A percentile compares a stretch with the other conserved stretches of the same genome.
Evolutionary conservation across 805 yeast species (phyloP).

Genomic region (Nakazawaea populi): DNA sequence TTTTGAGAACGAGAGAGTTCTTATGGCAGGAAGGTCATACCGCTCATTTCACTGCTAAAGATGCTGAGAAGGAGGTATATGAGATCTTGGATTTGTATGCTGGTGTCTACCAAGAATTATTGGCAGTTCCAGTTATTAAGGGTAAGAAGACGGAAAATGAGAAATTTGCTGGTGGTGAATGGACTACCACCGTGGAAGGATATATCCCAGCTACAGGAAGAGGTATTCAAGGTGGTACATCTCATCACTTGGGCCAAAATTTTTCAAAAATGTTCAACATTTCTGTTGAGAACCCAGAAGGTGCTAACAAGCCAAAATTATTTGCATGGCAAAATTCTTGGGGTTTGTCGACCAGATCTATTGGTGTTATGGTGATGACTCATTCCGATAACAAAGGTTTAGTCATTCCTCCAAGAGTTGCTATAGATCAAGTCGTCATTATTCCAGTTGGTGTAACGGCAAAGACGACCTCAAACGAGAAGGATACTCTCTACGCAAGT

Average conservation of each 20-base stretch:
- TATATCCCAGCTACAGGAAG: conserved; percentile 98
- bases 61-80: conserved; percentile 77
- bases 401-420: conserved; percentile 95
- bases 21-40: conserved; percentile 99
- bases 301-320: conserved; percentile 77
- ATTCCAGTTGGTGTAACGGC: conserved; percentile 94
- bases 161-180: conserved; percentile 96
- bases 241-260: conserved; percentile 96
- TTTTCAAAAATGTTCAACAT: conserved; percentile 98
- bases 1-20: conserved; percentile 97
- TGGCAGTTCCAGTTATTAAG: conserved; percentile 95
- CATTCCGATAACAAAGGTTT: conserved; percentile 98
- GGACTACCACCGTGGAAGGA: conserved; percentile 95
- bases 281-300: conserved; percentile 92
- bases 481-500: conserved; percentile 60
- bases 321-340: conserved; percentile 96
- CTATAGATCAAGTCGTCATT: conserved; percentile 86
- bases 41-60: conserved; percentile 81
- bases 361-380: conserved; percentile 99
- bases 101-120: conserved; percentile 78
- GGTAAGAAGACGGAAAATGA: conserved; percentile 97
- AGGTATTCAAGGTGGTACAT: conserved; percentile 99
- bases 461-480: conserved; percentile 74
- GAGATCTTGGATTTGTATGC: conserved; percentile 85
- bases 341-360: conserved; percentile 98